Conservation (phyloP, 306 rosid genomes). For the Quercus dentata region DNA sequence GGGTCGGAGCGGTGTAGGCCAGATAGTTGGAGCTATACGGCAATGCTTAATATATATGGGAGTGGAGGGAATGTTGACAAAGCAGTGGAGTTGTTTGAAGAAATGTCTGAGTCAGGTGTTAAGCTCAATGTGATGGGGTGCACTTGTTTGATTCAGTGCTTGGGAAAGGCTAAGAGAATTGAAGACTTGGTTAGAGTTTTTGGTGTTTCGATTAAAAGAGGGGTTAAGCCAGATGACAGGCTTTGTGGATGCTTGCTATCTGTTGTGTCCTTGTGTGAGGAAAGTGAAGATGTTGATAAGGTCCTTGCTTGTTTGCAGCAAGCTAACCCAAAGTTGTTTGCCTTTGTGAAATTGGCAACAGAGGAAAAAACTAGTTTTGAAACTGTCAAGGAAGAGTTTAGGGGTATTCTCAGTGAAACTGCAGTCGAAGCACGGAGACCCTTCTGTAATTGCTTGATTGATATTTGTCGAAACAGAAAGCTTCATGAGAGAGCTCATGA, state of each 20-base stretch:
- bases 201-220: constrained; percentile 45
- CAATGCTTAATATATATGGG: constrained; percentile 85
- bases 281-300: constrained; percentile 48
- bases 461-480: constrained; percentile 68
- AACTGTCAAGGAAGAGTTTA: constrained; percentile 63
- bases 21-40: constrained; percentile 91
- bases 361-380: constrained; percentile 56
- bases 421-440: constrained; percentile 75
- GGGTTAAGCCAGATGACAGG: constrained; percentile 76
- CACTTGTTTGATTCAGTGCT: constrained; percentile 92
- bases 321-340: constrained; percentile 69
- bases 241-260: constrained; percentile 80
- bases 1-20: constrained; percentile 51
- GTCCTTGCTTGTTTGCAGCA: constrained; percentile 65
- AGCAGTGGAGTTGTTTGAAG: constrained; percentile 75
- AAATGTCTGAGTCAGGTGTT: constrained; percentile 61
- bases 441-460: constrained; percentile 93
- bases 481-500: constrained; percentile 78
- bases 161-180: constrained; percentile 72
- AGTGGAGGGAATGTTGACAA: constrained; percentile 69
- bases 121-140: constrained; percentile 85
- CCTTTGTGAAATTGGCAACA: constrained; percentile 46
- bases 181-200: constrained; percentile 65
- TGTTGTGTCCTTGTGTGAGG: constrained; percentile 59
- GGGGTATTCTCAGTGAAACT: constrained; percentile 45